Evolutionary conservation across 768 basidiomycete genomes (phyloP).

Genomic region (Panellus pusillus): DNA sequence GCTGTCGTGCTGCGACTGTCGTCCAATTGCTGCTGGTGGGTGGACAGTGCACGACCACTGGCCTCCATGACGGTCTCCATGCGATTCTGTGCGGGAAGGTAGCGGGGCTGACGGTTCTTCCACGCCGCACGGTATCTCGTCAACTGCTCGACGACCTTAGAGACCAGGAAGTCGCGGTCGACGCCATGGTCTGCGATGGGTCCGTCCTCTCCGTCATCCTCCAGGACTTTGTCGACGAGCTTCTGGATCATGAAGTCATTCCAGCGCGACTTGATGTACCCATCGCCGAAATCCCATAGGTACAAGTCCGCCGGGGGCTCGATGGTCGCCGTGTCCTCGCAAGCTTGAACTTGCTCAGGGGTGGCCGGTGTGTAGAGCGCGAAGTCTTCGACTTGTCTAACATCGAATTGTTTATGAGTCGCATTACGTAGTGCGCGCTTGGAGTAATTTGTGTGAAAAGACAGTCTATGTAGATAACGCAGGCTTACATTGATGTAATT

Average conservation of each 20-base stretch:
- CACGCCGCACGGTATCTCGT: not conserved
- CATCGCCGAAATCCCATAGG: not conserved
- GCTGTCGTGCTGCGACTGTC: not conserved
- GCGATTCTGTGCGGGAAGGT: not conserved
- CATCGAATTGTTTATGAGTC: conserved; percentile 1
- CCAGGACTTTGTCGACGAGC: not conserved
- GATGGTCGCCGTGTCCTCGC: not conserved
- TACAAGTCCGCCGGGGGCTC: not conserved
- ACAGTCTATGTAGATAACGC: not conserved
- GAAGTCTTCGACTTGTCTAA: not conserved
- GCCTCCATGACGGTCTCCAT: conserved; percentile 2
- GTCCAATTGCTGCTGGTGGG: not conserved
- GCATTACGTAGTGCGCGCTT: conserved; percentile 4
- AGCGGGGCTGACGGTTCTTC: not conserved
- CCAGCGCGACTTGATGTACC: not conserved
- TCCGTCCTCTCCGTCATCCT: not conserved
- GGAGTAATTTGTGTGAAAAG: not conserved
- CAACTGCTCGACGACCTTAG: not conserved
- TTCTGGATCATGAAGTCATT: not conserved
- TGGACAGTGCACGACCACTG: not conserved
- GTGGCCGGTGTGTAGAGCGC: not conserved
- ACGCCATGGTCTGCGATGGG: not conserved
- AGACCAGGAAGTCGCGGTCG: not conserved
- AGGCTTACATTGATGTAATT: not conserved
- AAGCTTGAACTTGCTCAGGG: not conserved